A percentile compares a stretch with the other conserved stretches of the same genome.
Evolutionary conservation across 164 flowering plant genomes (phyloP).

Genomic region (Liriodendron chinense): DNA sequence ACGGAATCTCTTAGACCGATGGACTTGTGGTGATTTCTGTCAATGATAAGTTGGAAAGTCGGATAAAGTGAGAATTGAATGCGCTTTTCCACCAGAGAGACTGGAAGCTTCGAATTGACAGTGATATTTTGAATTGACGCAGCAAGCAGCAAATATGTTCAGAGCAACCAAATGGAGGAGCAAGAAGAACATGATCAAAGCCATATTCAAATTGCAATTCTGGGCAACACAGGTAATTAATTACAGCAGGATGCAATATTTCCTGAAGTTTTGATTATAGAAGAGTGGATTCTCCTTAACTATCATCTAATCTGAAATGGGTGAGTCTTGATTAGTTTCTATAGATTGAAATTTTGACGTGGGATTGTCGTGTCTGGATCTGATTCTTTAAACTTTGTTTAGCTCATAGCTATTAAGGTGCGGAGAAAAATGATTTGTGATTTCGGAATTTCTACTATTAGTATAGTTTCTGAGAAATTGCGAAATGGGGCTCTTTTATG

Average conservation of each 20-base stretch:
- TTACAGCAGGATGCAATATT: neutral
- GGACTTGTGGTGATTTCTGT: no score
- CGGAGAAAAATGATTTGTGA: neutral
- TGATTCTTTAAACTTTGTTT: neutral
- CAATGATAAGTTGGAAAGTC: no score
- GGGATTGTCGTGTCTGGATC: neutral
- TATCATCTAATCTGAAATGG: no score
- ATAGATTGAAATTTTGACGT: no score
- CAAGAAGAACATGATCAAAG: slow-evolving; percentile 82
- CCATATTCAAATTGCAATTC: slow-evolving; percentile 75
- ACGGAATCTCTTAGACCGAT: no score
- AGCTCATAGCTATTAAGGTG: neutral
- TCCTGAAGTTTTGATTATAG: neutral
- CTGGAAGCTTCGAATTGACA: neutral
- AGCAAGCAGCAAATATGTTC: slow-evolving; percentile 53
- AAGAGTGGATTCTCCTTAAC: neutral
- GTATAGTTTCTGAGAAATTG: neutral
- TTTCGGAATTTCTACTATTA: neutral
- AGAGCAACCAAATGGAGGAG: slow-evolving; percentile 80
- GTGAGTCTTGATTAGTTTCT: no score
- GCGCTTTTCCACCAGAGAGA: neutral
- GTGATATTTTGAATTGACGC: slow-evolving; percentile 20
- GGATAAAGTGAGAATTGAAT: neutral
- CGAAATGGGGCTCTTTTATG: neutral
- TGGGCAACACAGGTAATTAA: slow-evolving; percentile 70